Base-by-base conservation (phyloP, 352 stramenopile species). In the Phytophthora colocasiae region DNA sequence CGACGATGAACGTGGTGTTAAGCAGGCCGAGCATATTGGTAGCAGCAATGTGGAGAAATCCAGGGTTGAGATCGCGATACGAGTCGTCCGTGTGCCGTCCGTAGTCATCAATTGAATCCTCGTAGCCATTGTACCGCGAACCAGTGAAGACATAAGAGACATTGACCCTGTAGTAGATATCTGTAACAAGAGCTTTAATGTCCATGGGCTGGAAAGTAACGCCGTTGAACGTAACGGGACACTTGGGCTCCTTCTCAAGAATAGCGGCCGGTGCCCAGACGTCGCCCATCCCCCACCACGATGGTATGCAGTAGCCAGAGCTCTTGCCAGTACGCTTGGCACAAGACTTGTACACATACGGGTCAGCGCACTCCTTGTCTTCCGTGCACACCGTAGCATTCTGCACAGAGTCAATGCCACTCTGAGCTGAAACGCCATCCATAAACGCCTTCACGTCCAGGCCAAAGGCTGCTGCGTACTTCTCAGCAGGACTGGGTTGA, bases 391-490 rank as follows among this genome's bases (percentile, higher is more conserved):
- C 19, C 10, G 39, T 38, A 12, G 14, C 36, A 12, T n/a, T 49
- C 6, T 59, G 38, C 27, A 24, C 32, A 4, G 73, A 60, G 36
- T 72, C 31, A 22, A 84, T 45, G 15, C 75, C 75, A n/a, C 40
- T 75, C 22, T 44, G 19, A 0, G 47, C 40, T 10, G 75, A 83
- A 4, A 80, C 66, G 3, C 40, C 58, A 57, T 79, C 48, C 65
- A 73, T 81, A 40, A 83, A 75, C 2, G 45, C 36, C 15, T 43
- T 66, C 15, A 65, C 48, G 40, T 85, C 27, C 10, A 81, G 57
- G 8, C 51, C 60, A 40, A 82, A 83, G 0, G 68, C 77, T 22
- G 24, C 45, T 7, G 77, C 77, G 46, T 84, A 84, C 56, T 84
- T 83, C 56, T 69, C 61, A 24, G 73, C 59, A 11, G 74, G 50